Conservation (phyloP, 345 rosid species). For the Arabidopsis arenosa region DNA sequence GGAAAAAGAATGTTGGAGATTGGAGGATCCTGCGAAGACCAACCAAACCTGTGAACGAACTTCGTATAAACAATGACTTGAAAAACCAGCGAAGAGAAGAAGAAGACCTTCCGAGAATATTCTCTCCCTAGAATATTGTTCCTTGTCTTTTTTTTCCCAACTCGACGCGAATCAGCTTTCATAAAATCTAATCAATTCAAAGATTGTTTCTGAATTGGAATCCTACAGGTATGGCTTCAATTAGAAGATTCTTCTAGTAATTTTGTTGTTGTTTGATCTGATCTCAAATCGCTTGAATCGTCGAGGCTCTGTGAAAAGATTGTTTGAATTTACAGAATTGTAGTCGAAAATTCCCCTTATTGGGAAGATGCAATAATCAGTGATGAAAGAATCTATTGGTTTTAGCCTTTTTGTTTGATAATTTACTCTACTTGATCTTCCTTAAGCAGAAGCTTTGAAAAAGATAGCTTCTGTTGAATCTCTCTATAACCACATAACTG, state of each 20-base stretch:
- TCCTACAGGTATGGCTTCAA: constrained; percentile 14
- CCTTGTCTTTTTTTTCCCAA: background rate
- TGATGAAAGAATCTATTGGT: background rate
- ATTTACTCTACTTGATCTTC: background rate
- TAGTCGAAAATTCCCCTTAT: background rate
- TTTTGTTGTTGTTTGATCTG: background rate
- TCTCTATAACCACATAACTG: too few relatives aligned
- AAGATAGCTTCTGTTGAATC: too few relatives aligned
- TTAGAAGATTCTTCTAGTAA: background rate
- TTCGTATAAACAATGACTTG: constrained; percentile 30
- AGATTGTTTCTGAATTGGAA: background rate
- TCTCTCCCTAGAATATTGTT: constrained; percentile 13
- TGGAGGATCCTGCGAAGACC: background rate
- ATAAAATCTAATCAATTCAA: background rate
- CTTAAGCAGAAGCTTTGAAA: too few relatives aligned
- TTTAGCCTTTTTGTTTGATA: background rate
- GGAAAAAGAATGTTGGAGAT: constrained; percentile 11
- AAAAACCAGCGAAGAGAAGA: too few relatives aligned
- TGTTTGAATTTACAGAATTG: constrained; percentile 5
- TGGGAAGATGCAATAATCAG: background rate
- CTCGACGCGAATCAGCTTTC: constrained; percentile 17
- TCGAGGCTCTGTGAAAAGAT: background rate
- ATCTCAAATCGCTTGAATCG: background rate
- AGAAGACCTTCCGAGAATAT: constrained; percentile 20
- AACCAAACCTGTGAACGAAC: constrained; percentile 19